Evolutionary conservation across 495 filamentous ascomycete genomes (phyloP).

Genomic region (Aspergillus bertholletiae): DNA sequence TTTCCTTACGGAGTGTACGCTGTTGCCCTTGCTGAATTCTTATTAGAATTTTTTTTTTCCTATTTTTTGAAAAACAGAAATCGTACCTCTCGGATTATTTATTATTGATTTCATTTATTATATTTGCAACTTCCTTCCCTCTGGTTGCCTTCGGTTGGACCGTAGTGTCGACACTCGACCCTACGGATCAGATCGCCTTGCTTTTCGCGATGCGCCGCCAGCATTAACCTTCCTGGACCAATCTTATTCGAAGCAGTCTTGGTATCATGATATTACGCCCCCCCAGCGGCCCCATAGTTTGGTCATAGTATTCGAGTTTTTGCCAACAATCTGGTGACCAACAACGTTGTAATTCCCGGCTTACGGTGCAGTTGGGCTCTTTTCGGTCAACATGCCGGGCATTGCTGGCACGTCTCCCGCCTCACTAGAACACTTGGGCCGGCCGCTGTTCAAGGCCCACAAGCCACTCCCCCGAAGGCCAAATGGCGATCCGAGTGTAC

Average conservation of each 20-base stretch:
- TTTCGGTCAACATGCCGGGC: constrained; percentile 34
- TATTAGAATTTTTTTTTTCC: background rate
- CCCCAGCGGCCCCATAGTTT: constrained; percentile 7
- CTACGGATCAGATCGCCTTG: background rate
- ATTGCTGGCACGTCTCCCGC: constrained; percentile 30
- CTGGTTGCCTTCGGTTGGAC: background rate
- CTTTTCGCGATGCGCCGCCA: constrained; percentile 14
- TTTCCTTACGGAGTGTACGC: constrained; percentile 2
- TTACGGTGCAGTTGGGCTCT: constrained; percentile 13
- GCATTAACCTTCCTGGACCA: constrained; percentile 10
- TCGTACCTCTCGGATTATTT: background rate
- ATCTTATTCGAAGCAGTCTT: constrained; percentile 17
- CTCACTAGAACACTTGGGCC: constrained; percentile 24
- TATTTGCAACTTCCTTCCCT: background rate
- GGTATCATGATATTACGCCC: constrained; percentile 19
- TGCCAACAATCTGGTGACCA: constrained; percentile 2
- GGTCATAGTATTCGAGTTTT: background rate
- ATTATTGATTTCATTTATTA: background rate
- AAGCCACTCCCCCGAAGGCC: constrained; percentile 41
- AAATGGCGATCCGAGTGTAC: constrained; percentile 21
- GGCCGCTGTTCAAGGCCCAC: constrained; percentile 41
- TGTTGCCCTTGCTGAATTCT: constrained; percentile 5
- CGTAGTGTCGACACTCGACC: background rate
- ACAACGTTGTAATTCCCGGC: background rate
- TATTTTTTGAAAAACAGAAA: background rate